Base-by-base conservation (phyloP, 768 basidiomycete species). In the Hortiboletus flavorubellus region DNA sequence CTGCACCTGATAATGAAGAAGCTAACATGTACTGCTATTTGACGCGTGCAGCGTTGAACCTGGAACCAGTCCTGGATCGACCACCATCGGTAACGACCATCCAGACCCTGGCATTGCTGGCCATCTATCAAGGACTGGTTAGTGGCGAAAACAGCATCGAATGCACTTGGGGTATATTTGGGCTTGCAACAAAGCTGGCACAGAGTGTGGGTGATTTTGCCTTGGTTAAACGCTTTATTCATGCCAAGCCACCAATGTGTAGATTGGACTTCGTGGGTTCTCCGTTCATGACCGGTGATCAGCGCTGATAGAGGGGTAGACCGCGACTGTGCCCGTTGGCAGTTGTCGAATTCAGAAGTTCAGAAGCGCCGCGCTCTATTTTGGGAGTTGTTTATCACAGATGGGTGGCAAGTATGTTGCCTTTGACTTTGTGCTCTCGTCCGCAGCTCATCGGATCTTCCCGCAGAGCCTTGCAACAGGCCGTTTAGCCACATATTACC, bases 371-470 rank as follows among this genome's bases (percentile, higher is more conserved):
- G 86, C 31, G 79, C 83, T 1, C 66, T 88, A 23, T 88, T 88
- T 61, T 88, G 87, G 87, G 86, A 89, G 56, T 56, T 88, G 30
- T 87, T 86, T 60, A 84, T 87, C 59, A 85, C 86, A 0, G 86
- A 88, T 65, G 82, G 83, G 56, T 88, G 86, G 85, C 85, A 86
- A 78, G 87, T 85, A 55, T 15, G 77, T 61, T 23, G 1, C 31
- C 14, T n/a, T 54, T 43, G 15, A 21, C 49, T 30, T 37, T 38
- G 23, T 23, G n/a, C 18, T 42, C 29, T 45, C 34, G 38, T 39
- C 12, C 40, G 43, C 16, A 15, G 39, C 29, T 47, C 14, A 54
- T 51, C n/a, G 7, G 54, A 35, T 18, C 42, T 16, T 46, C 12
- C 8, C 15, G 35, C 58, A 87, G 85, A 84, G 83, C 64, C 76